Evolutionary conservation across 371 early-diverging fungal species (phyloP).

Genomic region (Haplosporangium sp.): DNA sequence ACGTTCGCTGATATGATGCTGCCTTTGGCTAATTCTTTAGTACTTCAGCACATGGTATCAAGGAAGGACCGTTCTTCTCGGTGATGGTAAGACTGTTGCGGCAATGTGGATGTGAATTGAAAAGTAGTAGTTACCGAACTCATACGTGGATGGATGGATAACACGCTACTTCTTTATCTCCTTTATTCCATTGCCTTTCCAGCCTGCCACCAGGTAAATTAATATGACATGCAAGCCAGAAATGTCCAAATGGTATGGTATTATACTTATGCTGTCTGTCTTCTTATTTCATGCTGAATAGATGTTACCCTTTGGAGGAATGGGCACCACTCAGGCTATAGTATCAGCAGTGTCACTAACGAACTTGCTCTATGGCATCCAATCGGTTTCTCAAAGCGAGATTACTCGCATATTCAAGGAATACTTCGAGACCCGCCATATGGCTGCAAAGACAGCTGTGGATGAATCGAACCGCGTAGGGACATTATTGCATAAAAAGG

Average conservation of each 20-base stretch:
- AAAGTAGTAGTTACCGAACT: too few species aligned
- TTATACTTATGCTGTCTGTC: not conserved
- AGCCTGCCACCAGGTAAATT: constrained; percentile 30
- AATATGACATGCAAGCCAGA: too few species aligned
- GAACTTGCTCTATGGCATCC: constrained; percentile 12
- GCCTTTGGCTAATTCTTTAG: constrained; percentile 3
- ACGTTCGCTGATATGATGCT: not conserved
- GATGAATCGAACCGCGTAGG: constrained; percentile 10
- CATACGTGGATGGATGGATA: not conserved
- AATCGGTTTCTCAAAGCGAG: constrained; percentile 8
- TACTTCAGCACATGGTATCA: constrained; percentile 16
- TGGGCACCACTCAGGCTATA: constrained; percentile 15
- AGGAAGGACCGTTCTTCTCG: constrained; percentile 21
- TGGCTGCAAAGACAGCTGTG: constrained; percentile 1
- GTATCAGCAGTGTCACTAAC: constrained; percentile 9
- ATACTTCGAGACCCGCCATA: constrained; percentile 8
- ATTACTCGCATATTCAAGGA: constrained; percentile 5
- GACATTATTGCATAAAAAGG: constrained; percentile 15
- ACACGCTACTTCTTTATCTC: not conserved
- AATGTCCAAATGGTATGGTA: too few species aligned
- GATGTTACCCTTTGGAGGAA: constrained; percentile 13
- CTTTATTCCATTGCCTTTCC: not conserved
- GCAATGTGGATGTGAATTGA: too few species aligned
- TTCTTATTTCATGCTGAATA: not conserved
- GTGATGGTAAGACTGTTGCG: constrained; percentile 14